These are phyloP conservation scores for Phaeomoniella chlamydospora DNA, from an alignment of 2,329 filamentous ascomycete species.

Conservation along the genomic window DNA sequence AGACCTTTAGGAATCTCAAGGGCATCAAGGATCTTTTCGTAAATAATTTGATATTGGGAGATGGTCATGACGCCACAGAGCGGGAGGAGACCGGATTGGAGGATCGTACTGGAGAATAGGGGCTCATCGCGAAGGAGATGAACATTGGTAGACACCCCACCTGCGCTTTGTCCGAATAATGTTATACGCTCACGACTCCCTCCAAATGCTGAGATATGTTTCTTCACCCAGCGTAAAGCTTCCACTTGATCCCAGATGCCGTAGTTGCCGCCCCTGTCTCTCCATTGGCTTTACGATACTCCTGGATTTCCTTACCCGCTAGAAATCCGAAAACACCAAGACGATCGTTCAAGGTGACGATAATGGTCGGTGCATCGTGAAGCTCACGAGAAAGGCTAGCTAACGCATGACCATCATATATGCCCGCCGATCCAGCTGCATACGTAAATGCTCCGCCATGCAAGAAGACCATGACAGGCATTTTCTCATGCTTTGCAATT, in stretches of 20 bases:
- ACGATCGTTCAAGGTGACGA: slow-evolving; percentile 33
- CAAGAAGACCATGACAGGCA: slow-evolving; percentile 39
- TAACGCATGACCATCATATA: no score
- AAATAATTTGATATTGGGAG: slow-evolving; percentile 25
- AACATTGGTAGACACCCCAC: slow-evolving; percentile 21
- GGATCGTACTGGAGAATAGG: slow-evolving; percentile 25
- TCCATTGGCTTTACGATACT: no score
- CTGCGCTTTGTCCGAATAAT: slow-evolving; percentile 31
- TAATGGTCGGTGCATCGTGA: no score
- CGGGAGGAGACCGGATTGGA: slow-evolving; percentile 29
- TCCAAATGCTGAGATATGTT: slow-evolving; percentile 25
- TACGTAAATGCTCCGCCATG: no score
- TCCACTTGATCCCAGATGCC: slow-evolving; percentile 25
- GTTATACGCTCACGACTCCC: slow-evolving; percentile 24
- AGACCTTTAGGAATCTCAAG: slow-evolving; percentile 22
- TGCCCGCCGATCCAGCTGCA: no score
- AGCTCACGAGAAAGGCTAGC: no score
- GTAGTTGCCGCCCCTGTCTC: slow-evolving; percentile 30
- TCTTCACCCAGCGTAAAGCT: slow-evolving; percentile 23
- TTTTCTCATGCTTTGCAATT: slow-evolving; percentile 12
- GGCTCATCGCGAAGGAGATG: slow-evolving; percentile 20
- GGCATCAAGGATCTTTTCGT: slow-evolving; percentile 23
- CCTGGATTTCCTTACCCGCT: slow-evolving; percentile 33
- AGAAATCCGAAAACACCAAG: slow-evolving; percentile 29
- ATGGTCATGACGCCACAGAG: slow-evolving; percentile 24